A percentile compares a stretch with the other conserved stretches of the same genome.
Evolutionary conservation across 495 filamentous ascomycete genomes (phyloP).

Genomic region (Aspergillus homomorphus): DNA sequence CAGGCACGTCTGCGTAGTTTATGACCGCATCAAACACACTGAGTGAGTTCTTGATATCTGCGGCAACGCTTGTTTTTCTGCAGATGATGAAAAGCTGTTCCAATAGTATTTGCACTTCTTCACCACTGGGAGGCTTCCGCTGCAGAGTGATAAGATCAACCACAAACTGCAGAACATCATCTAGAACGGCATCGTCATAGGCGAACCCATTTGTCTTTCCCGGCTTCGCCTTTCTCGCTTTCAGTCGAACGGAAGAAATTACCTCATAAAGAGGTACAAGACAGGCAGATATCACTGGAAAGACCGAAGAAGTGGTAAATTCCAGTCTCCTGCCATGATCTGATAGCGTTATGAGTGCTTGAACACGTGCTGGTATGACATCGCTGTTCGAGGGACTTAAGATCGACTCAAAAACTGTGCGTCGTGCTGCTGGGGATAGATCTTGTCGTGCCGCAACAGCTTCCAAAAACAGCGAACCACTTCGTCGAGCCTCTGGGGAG

Average conservation of each 20-base stretch:
- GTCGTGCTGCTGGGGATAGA: constrained; percentile 34
- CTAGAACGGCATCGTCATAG: constrained; percentile 64
- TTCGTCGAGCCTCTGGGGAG: constrained; percentile 37
- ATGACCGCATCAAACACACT: constrained; percentile 75
- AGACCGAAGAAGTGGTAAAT: constrained; percentile 38
- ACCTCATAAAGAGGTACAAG: constrained; percentile 40
- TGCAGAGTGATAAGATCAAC: constrained; percentile 83
- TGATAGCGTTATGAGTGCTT: constrained; percentile 42
- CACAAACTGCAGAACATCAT: constrained; percentile 67
- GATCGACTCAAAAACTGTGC: constrained; percentile 39
- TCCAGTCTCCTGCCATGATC: constrained; percentile 48
- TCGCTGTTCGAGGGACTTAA: constrained; percentile 36
- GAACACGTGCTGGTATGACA: constrained; percentile 38
- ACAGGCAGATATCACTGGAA: constrained; percentile 42
- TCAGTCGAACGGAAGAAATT: constrained; percentile 35
- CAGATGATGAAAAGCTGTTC: constrained; percentile 68
- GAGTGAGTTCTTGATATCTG: constrained; percentile 73
- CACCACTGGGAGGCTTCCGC: constrained; percentile 67
- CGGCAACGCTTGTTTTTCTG: constrained; percentile 66
- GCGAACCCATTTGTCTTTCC: constrained; percentile 40
- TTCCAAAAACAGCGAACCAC: constrained; percentile 37
- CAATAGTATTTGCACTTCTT: constrained; percentile 65
- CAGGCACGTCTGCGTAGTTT: constrained; percentile 74
- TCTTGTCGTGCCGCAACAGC: constrained; percentile 43
- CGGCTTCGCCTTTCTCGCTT: constrained; percentile 52